Evolutionary conservation across 2,329 filamentous ascomycete species (phyloP).

Genomic region (Diaporthe sp.): DNA sequence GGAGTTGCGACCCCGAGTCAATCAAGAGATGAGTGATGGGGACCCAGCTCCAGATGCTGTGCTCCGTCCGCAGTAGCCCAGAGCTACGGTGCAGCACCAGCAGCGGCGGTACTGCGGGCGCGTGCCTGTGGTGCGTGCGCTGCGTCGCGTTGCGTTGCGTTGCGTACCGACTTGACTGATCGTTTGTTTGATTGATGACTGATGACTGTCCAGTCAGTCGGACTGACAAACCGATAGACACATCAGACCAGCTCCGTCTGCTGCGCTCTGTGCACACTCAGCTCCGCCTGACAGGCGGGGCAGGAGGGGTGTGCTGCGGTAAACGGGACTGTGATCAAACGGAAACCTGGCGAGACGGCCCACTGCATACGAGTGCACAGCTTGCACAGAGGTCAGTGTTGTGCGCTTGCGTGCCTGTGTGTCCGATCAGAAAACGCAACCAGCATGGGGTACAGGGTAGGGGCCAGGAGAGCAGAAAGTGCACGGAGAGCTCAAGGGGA

Average conservation of each 20-base stretch:
- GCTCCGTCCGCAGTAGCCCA: constrained; percentile 25
- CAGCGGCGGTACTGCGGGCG: not conserved
- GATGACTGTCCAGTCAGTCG: not conserved
- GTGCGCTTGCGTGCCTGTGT: not conserved
- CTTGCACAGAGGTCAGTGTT: constrained; percentile 12
- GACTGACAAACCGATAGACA: constrained; percentile 1
- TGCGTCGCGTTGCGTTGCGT: too few species aligned
- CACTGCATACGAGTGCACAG: constrained; percentile 22
- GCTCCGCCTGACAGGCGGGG: constrained; percentile 35
- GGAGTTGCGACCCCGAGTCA: constrained; percentile 23
- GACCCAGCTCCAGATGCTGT: constrained; percentile 28
- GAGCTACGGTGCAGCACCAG: constrained; percentile 2
- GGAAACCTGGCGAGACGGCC: constrained; percentile 33
- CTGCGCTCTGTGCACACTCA: constrained; percentile 17
- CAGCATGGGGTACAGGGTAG: constrained; percentile 12
- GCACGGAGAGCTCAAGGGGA: constrained; percentile 4
- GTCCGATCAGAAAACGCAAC: constrained; percentile 27
- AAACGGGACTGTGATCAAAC: constrained; percentile 32
- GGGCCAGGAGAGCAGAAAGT: not conserved
- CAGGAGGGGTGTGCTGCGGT: constrained; percentile 12
- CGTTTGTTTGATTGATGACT: not conserved
- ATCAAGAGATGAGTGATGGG: constrained; percentile 32
- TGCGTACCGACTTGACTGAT: too few species aligned
- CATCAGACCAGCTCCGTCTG: constrained; percentile 18
- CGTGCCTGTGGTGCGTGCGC: not conserved